These are phyloP conservation scores for Rhizoclosmatium sp. DNA, from an alignment of 192 early-diverging fungal species.

Conservation along the genomic window DNA sequence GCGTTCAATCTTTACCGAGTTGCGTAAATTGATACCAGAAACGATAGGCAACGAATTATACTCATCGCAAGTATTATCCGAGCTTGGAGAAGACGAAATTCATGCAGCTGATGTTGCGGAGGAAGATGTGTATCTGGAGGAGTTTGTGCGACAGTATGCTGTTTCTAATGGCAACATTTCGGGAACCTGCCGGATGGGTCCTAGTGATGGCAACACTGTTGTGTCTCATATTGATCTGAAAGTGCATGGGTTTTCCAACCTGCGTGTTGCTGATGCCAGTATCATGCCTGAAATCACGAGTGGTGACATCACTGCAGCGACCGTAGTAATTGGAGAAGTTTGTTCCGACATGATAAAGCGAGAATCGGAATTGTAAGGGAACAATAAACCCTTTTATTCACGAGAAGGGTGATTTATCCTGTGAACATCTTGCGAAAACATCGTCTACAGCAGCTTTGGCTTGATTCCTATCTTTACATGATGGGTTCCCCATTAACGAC, in stretches of 20 bases:
- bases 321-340: constrained; percentile 35
- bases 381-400: no score
- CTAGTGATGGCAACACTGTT: neutral
- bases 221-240: constrained; percentile 27
- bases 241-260: constrained; percentile 32
- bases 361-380: neutral
- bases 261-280: constrained; percentile 35
- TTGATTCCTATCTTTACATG: neutral
- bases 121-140: neutral
- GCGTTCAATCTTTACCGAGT: neutral
- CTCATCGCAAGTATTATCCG: neutral
- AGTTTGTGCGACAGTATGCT: neutral
- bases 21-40: neutral
- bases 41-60: neutral
- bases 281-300: constrained; percentile 37
- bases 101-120: neutral
- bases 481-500: constrained; percentile 19
- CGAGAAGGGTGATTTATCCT: constrained; percentile 11
- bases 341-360: constrained; percentile 34
- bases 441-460: constrained; percentile 4
- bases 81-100: neutral
- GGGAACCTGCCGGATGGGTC: constrained; percentile 34
- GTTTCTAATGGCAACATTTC: neutral
- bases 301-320: constrained; percentile 40
- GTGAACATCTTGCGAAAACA: neutral